Percentiles rank a stretch among this genome's conserved stretches.
Conservation (phyloP, 257 asterid genomes). For the Nicotiana knightiana region DNA sequence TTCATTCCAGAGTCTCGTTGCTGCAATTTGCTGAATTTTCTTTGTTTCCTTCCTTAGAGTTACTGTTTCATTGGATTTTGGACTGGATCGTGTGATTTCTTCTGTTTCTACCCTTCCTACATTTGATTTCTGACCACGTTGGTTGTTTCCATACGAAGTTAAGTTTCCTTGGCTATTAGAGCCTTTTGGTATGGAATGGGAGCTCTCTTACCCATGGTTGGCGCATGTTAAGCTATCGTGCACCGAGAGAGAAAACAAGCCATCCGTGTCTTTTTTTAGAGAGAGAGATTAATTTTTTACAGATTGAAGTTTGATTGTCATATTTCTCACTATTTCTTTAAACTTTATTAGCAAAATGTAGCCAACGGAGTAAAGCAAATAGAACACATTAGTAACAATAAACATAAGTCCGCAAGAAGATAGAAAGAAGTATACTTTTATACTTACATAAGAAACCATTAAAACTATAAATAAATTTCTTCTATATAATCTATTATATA, state of each 20-base stretch:
- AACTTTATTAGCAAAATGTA: neutral
- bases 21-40: no score
- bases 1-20: no score
- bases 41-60: no score
- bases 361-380: neutral
- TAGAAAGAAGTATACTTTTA: neutral
- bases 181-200: no score
- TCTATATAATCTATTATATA: neutral
- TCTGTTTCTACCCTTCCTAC: no score
- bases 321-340: neutral
- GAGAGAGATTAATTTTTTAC: no score
- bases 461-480: neutral
- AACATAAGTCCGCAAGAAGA: neutral
- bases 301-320: neutral
- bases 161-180: no score
- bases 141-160: no score
- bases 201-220: neutral
- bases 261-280: no score
- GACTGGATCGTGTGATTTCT: no score
- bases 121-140: no score
- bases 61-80: no score
- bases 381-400: neutral
- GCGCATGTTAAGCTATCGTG: neutral
- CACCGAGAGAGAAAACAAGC: neutral
- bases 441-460: neutral